Evolutionary conservation across 2,329 filamentous ascomycete species (phyloP), one percentile per base, ranked within the genome.

Genomic region (Ophiostoma quercus): DNA sequence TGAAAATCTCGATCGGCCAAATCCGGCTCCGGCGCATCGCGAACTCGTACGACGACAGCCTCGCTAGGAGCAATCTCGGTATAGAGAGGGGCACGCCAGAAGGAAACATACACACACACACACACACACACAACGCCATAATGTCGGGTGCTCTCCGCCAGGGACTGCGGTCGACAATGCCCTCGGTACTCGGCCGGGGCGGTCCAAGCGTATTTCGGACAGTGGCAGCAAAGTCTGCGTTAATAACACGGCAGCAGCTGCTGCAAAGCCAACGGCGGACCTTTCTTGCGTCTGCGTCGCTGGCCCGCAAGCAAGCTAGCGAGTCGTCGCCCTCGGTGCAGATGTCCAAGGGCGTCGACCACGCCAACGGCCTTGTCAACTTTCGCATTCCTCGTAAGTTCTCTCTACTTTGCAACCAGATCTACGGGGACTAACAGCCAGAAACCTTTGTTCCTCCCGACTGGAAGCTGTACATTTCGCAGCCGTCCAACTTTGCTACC

Each of bases 391-490:
- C 73, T 1, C 63, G 72, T 73, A 32, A 0, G 73, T 73, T 29
- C 32, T 22, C 25, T 62, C 11, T 41, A 1, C 16, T 34, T 16
- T 34, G 2, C 6, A 37, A 19, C 19, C 47, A 57, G 11, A 9
- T 29, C 51, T 14, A 57, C 51, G 25, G 22, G 11, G n/a, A 12
- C 51, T 57, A 57, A 57, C 51, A 14, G 51, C 1, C 70, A 85
- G 84, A 80, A 73, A 84, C 83, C n/a, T 83, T 85, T 69, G 76
- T 85, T 65, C 72, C 82, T 19, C 77, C 84, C 11, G 80, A 81
- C 1, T 67, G 82, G 34, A 77, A 78, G 2, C 74, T 75, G 68
- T 78, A 78, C 67, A 76, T 80, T 37, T 73, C 73, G 32, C 71
- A 72, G 57, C 77, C 77, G 43, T 12, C 43, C 66, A 66, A 74